These are phyloP conservation scores for Curvularia hawaiiensis DNA, from an alignment of 2,329 filamentous ascomycete species.

Conservation along the genomic window DNA sequence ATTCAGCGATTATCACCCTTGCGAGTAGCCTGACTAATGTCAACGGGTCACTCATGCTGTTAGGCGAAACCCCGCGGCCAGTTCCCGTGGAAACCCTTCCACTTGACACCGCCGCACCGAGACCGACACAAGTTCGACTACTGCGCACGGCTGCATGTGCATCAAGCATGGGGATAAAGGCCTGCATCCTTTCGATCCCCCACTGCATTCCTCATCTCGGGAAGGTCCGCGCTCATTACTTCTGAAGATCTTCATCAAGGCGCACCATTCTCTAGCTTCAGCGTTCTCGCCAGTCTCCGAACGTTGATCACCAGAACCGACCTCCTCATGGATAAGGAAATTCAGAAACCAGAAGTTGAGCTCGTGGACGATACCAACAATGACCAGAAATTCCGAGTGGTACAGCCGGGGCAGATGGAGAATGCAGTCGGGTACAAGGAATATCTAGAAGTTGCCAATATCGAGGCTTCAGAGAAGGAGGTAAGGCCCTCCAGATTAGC, in stretches of 20 bases:
- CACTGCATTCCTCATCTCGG: neutral
- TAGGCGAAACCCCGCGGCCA: neutral
- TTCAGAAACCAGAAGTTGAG: neutral
- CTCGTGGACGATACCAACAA: neutral
- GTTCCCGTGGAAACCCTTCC: neutral
- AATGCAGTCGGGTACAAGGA: conserved; percentile 27
- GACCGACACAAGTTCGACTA: neutral
- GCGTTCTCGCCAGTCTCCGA: neutral
- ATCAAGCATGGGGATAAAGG: neutral
- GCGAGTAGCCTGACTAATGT: neutral
- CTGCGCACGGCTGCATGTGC: neutral
- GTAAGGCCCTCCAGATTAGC: neutral
- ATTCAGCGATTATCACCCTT: neutral
- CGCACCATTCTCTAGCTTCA: neutral
- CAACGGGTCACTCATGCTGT: neutral
- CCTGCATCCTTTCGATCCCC: neutral
- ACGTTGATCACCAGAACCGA: neutral
- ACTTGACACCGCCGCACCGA: neutral
- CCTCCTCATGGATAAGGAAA: neutral
- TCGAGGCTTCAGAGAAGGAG: conserved; percentile 19
- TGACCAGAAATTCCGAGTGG: neutral
- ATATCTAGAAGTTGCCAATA: conserved; percentile 18
- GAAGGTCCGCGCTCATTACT: neutral
- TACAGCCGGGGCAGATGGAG: neutral
- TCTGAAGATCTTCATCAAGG: neutral